Percentiles rank a stretch among this genome's conserved stretches.
Evolutionary conservation across 257 asterid genomes (phyloP).

Genomic region (Gentiana dahurica): DNA sequence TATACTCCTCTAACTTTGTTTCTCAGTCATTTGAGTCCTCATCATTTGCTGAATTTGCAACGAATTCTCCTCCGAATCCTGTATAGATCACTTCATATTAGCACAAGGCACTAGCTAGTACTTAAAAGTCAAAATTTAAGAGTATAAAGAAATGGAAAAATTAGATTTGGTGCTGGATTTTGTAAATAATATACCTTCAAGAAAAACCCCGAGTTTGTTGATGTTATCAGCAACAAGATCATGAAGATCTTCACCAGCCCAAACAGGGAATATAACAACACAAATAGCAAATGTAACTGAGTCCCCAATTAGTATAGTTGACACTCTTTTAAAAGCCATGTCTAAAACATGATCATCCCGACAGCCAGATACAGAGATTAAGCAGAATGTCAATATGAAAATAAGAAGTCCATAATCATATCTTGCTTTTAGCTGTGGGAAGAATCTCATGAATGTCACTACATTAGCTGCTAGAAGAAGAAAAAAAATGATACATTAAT

Average conservation of each 20-base stretch:
- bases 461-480: conserved; percentile 27
- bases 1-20: too few species aligned
- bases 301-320: too few species aligned
- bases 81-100: neutral
- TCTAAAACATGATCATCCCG: too few species aligned
- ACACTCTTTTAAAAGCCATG: too few species aligned
- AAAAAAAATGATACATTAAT: too few species aligned
- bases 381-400: conserved; percentile 58
- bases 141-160: neutral
- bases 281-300: too few species aligned
- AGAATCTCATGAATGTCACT: conserved; percentile 25
- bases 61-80: conserved; percentile 45
- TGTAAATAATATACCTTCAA: too few species aligned
- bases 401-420: neutral
- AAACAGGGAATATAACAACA: conserved; percentile 13
- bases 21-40: conserved; percentile 11
- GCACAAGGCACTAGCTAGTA: too few species aligned
- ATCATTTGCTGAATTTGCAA: conserved; percentile 14
- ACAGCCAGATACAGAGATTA: conserved; percentile 57
- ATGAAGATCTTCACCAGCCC: conserved; percentile 84
- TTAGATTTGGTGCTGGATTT: too few species aligned
- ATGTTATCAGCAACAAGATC: conserved; percentile 39
- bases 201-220: conserved; percentile 7
- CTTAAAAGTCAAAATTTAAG: too few species aligned
- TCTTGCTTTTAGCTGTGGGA: too few species aligned